Conservation (phyloP, 768 basidiomycete genomes). For the button mushroom (Agaricus bisporus) region DNA sequence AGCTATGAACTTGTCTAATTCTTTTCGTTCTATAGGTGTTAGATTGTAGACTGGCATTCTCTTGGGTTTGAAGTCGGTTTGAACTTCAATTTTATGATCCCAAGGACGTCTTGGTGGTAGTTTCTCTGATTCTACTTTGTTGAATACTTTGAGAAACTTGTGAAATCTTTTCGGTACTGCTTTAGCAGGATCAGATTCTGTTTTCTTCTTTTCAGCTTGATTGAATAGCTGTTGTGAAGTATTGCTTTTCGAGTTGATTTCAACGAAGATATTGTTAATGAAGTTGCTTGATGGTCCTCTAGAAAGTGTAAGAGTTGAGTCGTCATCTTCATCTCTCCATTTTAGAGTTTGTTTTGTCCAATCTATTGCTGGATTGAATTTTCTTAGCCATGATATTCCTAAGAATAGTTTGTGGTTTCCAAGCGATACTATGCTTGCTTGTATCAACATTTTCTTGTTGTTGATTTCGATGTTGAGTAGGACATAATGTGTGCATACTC, state of each 20-base stretch:
- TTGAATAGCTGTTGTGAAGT: not conserved
- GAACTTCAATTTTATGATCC: constrained; percentile 1
- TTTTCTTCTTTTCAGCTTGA: not conserved
- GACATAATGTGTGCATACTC: no score
- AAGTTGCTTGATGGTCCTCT: not conserved
- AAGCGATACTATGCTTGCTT: no score
- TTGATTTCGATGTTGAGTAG: no score
- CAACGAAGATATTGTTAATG: not conserved
- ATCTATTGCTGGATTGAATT: no score
- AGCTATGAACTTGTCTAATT: not conserved
- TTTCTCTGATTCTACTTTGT: not conserved
- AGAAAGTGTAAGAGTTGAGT: no score
- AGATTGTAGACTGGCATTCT: not conserved
- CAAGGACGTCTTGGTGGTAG: not conserved
- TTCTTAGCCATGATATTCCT: no score
- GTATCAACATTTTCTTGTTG: no score
- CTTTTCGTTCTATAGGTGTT: constrained; percentile 19
- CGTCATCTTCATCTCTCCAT: no score
- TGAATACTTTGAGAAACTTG: not conserved
- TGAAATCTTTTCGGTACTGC: not conserved
- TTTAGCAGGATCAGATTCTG: not conserved
- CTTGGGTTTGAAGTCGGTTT: not conserved
- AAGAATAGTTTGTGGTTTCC: no score
- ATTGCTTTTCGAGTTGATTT: not conserved
- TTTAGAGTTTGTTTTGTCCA: no score